Percentiles rank a stretch among this genome's conserved stretches.
These are phyloP conservation scores for Colletotrichum musae DNA, from an alignment of 2,329 filamentous ascomycete species.

Conservation along the genomic window DNA sequence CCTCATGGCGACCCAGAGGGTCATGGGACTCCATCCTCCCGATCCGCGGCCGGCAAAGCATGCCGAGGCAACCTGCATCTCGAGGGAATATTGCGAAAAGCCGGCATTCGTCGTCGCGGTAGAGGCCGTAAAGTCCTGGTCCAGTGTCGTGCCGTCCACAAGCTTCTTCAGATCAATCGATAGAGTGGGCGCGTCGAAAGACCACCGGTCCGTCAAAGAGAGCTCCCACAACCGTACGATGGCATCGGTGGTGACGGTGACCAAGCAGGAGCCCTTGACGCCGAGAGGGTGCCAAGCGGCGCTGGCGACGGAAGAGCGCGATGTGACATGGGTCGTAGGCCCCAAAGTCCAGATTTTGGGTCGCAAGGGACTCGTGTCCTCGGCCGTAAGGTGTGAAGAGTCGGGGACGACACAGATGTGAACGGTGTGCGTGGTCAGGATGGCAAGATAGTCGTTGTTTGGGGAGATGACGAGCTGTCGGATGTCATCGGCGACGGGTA, in stretches of 20 bases:
- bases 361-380: conserved; percentile 78
- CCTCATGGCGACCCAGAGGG: conserved; percentile 95
- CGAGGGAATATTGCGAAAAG: conserved; percentile 90
- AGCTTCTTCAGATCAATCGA: conserved; percentile 92
- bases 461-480: conserved; percentile 89
- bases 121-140: conserved; percentile 87
- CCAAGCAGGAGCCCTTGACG: conserved; percentile 83
- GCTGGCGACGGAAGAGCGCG: conserved; percentile 84
- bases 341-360: conserved; percentile 93
- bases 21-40: conserved; percentile 96
- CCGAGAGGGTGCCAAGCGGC: conserved; percentile 95
- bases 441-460: conserved; percentile 83
- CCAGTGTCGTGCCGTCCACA: conserved; percentile 83
- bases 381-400: conserved; percentile 79
- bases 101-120: conserved; percentile 81
- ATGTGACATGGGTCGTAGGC: conserved; percentile 90
- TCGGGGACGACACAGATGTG: conserved; percentile 91
- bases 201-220: conserved; percentile 85
- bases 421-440: conserved; percentile 88
- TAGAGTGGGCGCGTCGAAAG: conserved; percentile 86
- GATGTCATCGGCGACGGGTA: conserved; percentile 85
- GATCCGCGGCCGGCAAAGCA: conserved; percentile 78
- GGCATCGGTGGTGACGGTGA: conserved; percentile 91
- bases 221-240: conserved; percentile 93
- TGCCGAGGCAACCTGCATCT: conserved; percentile 94